Evolutionary conservation across 768 basidiomycete genomes (phyloP).

Genomic region (Mycena filopes): DNA sequence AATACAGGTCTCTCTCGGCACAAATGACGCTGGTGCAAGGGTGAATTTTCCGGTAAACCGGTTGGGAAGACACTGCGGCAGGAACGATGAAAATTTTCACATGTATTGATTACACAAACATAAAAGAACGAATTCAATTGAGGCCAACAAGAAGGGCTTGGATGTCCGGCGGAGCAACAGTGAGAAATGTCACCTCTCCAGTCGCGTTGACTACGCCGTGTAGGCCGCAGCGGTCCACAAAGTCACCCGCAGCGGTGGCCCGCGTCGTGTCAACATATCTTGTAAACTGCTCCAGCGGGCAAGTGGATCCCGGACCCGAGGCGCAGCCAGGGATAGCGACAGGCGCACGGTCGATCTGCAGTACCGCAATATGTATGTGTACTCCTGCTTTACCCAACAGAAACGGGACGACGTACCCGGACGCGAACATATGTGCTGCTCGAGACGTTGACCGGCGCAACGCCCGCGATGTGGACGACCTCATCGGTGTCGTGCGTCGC

Average conservation of each 20-base stretch:
- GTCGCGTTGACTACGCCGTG: constrained; percentile 38
- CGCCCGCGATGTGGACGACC: constrained; percentile 35
- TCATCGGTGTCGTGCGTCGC: background rate
- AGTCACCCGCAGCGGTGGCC: constrained; percentile 46
- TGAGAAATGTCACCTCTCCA: constrained; percentile 39
- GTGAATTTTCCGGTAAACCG: too few relatives aligned
- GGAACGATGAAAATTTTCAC: too few relatives aligned
- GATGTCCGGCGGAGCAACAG: constrained; percentile 27
- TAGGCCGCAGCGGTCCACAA: constrained; percentile 50
- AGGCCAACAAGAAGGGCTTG: constrained; percentile 23
- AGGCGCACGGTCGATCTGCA: constrained; percentile 51
- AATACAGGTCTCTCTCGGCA: too few relatives aligned
- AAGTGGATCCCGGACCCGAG: constrained; percentile 51
- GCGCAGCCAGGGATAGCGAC: constrained; percentile 53
- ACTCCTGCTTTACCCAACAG: background rate
- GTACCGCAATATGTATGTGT: too few relatives aligned
- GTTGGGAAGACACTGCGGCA: too few relatives aligned
- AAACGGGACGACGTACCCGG: constrained; percentile 37
- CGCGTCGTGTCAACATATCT: constrained; percentile 42
- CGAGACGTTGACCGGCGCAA: constrained; percentile 14
- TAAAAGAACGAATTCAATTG: constrained; percentile 30
- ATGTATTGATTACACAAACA: too few relatives aligned
- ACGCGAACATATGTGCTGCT: constrained; percentile 47
- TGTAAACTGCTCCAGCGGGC: constrained; percentile 48
- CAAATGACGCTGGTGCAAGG: too few relatives aligned